Conservation (phyloP, 768 basidiomycete genomes). For the Brasilioporus rufonigricans region DNA sequence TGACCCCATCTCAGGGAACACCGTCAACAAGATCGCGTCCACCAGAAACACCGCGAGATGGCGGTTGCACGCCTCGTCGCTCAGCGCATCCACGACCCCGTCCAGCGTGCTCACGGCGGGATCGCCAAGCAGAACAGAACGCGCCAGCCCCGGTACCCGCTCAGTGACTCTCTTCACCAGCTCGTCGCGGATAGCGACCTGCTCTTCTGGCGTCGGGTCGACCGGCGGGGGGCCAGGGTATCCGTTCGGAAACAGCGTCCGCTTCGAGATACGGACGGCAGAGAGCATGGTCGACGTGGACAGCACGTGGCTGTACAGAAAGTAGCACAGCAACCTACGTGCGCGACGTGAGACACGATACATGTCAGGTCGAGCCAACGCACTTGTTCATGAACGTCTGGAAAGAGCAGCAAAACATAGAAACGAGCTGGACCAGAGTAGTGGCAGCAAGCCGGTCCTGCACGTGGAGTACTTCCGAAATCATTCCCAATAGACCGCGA, state of each 20-base stretch:
- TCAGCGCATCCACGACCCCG: conserved; percentile 58
- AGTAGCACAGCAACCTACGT: conserved; percentile 63
- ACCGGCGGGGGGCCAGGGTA: conserved; percentile 73
- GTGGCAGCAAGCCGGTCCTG: conserved; percentile 48
- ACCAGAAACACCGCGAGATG: conserved; percentile 74
- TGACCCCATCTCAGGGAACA: conserved; percentile 74
- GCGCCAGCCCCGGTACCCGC: conserved; percentile 35
- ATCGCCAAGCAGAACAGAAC: conserved; percentile 42
- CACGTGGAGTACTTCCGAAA: conserved; percentile 49
- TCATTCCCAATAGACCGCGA: conserved; percentile 42
- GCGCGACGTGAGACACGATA: conserved; percentile 8
- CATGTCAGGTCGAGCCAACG: conserved; percentile 3
- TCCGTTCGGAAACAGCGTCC: conserved; percentile 83
- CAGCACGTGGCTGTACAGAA: conserved; percentile 55
- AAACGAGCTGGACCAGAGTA: conserved; percentile 43
- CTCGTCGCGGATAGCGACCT: conserved; percentile 48
- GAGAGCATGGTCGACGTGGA: conserved; percentile 52
- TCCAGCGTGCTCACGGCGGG: conserved; percentile 47
- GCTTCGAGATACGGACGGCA: conserved; percentile 55
- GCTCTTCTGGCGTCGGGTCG: conserved; percentile 79
- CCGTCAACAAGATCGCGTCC: conserved; percentile 62
- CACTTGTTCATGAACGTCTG: conserved; percentile 61
- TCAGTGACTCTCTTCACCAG: conserved; percentile 40
- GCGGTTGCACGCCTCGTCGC: conserved; percentile 66
- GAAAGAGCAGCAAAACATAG: conserved; percentile 46